Evolutionary conservation across 164 flowering plant genomes (phyloP).

Genomic region (Brasenia schreberi): DNA sequence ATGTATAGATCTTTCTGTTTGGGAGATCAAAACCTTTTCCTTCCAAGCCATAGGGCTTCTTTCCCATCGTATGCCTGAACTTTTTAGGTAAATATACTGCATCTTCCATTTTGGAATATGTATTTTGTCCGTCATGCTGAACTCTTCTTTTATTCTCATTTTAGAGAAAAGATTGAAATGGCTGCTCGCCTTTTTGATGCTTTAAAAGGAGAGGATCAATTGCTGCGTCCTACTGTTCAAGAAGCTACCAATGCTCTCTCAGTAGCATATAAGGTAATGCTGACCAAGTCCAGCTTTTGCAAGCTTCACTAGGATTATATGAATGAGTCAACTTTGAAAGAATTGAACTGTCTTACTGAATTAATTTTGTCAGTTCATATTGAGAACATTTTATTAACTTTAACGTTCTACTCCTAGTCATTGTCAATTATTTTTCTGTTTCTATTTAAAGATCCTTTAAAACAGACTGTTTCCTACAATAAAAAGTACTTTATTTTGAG

Average conservation of each 20-base stretch:
- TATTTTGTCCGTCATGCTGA: not conserved
- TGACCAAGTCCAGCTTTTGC: not conserved
- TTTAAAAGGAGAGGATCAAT: constrained; percentile 57
- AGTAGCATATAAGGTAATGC: constrained; percentile 67
- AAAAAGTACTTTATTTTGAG: too few relatives aligned
- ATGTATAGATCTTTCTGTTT: constrained; percentile 34
- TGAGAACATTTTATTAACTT: too few relatives aligned
- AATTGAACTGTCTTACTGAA: too few relatives aligned
- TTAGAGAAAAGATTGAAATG: constrained; percentile 80
- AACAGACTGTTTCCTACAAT: too few relatives aligned
- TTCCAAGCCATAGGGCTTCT: constrained; percentile 91
- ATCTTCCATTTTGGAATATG: not conserved
- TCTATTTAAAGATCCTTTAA: too few relatives aligned
- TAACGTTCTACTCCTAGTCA: too few relatives aligned
- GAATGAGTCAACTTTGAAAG: too few relatives aligned
- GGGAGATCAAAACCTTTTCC: constrained; percentile 68
- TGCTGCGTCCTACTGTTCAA: constrained; percentile 60
- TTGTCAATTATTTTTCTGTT: too few relatives aligned
- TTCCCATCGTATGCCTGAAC: constrained; percentile 89
- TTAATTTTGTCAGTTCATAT: too few relatives aligned
- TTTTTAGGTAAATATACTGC: constrained; percentile 48
- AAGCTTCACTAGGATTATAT: too few relatives aligned
- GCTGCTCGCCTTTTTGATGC: constrained; percentile 89
- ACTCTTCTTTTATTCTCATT: constrained; percentile 1
- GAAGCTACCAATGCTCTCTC: constrained; percentile 78